Percentiles rank a stretch among this genome's conserved stretches.
Conservation (phyloP, 176 grass and related monocot genomes). For the Oryza glumipatula region DNA sequence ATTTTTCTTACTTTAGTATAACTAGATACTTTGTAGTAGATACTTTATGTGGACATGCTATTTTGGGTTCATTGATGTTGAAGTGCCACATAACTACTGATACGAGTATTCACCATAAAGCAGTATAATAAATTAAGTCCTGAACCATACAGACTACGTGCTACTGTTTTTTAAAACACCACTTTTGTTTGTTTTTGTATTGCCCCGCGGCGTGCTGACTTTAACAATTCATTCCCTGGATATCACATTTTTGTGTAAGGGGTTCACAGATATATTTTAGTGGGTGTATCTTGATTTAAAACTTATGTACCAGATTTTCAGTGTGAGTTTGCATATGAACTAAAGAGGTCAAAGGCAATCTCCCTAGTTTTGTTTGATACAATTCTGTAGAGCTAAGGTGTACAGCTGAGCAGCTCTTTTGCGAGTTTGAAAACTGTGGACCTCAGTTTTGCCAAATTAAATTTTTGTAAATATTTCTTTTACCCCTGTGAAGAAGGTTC, state of each 20-base stretch:
- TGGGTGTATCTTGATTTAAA: slow-evolving; percentile 19
- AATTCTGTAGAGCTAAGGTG: background rate
- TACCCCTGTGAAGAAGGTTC: background rate
- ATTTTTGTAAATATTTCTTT: slow-evolving; percentile 23
- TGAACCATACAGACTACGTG: slow-evolving; percentile 5
- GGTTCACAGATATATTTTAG: background rate
- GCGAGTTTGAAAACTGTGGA: background rate
- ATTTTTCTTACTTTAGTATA: slow-evolving; percentile 26
- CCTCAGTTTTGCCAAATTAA: background rate
- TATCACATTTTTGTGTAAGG: background rate
- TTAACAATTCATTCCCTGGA: slow-evolving; percentile 11
- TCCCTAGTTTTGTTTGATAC: background rate
- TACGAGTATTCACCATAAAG: slow-evolving; percentile 9
- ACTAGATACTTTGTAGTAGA: background rate
- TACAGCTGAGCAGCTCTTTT: slow-evolving; percentile 3
- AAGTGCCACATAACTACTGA: slow-evolving; percentile 11
- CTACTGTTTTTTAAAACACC: background rate
- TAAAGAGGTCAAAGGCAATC: background rate
- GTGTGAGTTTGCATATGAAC: slow-evolving; percentile 25
- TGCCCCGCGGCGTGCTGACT: background rate
- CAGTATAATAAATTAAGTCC: slow-evolving; percentile 14
- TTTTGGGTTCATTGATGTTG: slow-evolving; percentile 30
- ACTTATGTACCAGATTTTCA: background rate
- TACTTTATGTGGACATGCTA: slow-evolving; percentile 25
- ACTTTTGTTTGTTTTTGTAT: slow-evolving; percentile 3